Conservation (phyloP, 2,329 filamentous ascomycete genomes). For the Stachybotrys chlorohalonatus region DNA sequence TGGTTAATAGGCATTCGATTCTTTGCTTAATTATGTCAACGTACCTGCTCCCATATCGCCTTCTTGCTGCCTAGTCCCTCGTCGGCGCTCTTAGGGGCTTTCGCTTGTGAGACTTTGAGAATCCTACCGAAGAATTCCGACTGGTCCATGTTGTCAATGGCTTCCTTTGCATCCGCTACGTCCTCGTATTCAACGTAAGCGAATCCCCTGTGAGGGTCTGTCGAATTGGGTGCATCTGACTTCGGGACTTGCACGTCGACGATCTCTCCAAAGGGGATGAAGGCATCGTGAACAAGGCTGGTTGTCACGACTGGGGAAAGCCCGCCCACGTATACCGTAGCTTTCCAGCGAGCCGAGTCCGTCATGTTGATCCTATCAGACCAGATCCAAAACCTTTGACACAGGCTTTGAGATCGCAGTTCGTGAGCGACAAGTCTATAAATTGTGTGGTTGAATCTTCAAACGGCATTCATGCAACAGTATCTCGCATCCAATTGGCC, state of each 20-base stretch:
- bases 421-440: too few species aligned
- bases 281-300: conserved; percentile 75
- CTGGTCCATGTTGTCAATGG: conserved; percentile 99
- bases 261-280: conserved; percentile 95
- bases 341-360: conserved; percentile 74
- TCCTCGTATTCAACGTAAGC: conserved; percentile 94
- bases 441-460: too few species aligned
- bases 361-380: conserved; percentile 47
- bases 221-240: conserved; percentile 70
- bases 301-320: conserved; percentile 70
- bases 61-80: conserved; percentile 89
- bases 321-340: conserved; percentile 87
- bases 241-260: conserved; percentile 85
- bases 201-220: conserved; percentile 80
- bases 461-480: too few species aligned
- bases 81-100: conserved; percentile 79
- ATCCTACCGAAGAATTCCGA: conserved; percentile 88
- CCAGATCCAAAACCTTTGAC: not conserved
- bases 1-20: conserved; percentile 3
- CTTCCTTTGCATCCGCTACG: conserved; percentile 77
- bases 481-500: too few species aligned
- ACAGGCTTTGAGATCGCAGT: not conserved
- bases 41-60: conserved; percentile 93
- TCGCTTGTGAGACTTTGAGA: conserved; percentile 86
- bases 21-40: conserved; percentile 15